These are phyloP conservation scores for Tylopilus vinaceipallidus DNA, from an alignment of 768 basidiomycete genomes.

Conservation along the genomic window DNA sequence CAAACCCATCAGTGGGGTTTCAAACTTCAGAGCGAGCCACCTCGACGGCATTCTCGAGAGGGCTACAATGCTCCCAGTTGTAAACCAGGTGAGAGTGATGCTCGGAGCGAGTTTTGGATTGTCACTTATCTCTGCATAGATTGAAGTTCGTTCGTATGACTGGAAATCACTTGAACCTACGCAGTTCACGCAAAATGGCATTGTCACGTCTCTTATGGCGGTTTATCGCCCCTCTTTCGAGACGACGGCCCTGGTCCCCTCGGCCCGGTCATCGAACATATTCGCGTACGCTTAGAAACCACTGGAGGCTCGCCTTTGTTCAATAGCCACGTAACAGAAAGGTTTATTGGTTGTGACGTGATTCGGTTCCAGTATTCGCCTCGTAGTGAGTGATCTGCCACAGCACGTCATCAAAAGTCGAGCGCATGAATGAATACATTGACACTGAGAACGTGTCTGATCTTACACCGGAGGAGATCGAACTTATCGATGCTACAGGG, in stretches of 20 bases:
- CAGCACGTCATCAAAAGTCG: conserved; percentile 35
- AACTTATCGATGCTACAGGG: conserved; percentile 27
- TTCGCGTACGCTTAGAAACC: conserved; percentile 30
- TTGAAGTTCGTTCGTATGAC: conserved; percentile 56
- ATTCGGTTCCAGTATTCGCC: neutral
- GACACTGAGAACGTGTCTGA: conserved; percentile 29
- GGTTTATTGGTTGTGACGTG: conserved; percentile 33
- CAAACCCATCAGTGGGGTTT: conserved; percentile 50
- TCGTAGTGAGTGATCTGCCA: neutral
- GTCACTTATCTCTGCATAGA: conserved; percentile 24
- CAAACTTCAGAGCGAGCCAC: conserved; percentile 48
- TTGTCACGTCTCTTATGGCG: conserved; percentile 40
- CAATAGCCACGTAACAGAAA: conserved; percentile 30
- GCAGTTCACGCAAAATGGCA: conserved; percentile 35
- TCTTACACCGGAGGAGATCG: conserved; percentile 26
- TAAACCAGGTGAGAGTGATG: conserved; percentile 46
- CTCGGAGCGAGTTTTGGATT: neutral
- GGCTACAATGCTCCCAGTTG: conserved; percentile 46
- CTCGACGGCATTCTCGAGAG: conserved; percentile 43
- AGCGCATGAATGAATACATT: conserved; percentile 34
- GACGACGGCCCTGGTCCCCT: conserved; percentile 36
- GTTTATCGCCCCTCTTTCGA: conserved; percentile 38
- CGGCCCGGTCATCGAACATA: conserved; percentile 35
- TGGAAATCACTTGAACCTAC: conserved; percentile 39
- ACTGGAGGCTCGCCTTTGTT: conserved; percentile 28